These are phyloP conservation scores for Vitis hybrid DNA, from an alignment of 177 flowering plant genomes.

Conservation along the genomic window DNA sequence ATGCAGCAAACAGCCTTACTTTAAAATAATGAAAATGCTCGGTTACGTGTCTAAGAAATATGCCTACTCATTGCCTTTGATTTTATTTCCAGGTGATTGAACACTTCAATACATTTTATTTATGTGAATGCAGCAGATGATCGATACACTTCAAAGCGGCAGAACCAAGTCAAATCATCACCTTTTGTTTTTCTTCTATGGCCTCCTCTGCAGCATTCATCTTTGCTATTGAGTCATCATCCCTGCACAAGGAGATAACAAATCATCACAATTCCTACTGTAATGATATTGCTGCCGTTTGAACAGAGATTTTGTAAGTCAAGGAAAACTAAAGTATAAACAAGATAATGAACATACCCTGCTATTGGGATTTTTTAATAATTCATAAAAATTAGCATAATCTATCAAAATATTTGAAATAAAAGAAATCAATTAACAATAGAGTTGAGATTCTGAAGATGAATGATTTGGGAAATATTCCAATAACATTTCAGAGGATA, in stretches of 20 bases:
- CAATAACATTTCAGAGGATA: neutral
- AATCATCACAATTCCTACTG: neutral
- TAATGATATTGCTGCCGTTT: neutral
- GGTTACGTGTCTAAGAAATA: neutral
- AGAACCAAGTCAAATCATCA: constrained; percentile 16
- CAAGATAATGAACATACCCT: too few relatives aligned
- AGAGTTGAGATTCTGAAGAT: too few relatives aligned
- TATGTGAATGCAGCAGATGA: neutral
- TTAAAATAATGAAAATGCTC: neutral
- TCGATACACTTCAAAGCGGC: neutral
- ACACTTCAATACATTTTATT: neutral
- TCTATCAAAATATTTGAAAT: too few relatives aligned
- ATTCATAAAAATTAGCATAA: too few relatives aligned
- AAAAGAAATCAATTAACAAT: too few relatives aligned
- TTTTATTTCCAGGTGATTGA: neutral
- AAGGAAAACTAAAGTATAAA: too few relatives aligned
- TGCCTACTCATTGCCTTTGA: neutral
- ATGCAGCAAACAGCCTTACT: neutral
- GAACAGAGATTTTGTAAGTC: too few relatives aligned
- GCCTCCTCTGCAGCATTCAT: constrained; percentile 91
- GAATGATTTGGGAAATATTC: too few relatives aligned
- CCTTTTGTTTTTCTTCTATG: constrained; percentile 78
- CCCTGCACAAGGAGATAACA: constrained; percentile 38
- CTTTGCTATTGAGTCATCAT: constrained; percentile 65
- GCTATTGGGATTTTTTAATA: too few relatives aligned